A percentile compares a stretch with the other conserved stretches of the same genome.
Conservation (phyloP, 1,284 basidiomycete genomes). For the Rhodotorula sp. region DNA sequence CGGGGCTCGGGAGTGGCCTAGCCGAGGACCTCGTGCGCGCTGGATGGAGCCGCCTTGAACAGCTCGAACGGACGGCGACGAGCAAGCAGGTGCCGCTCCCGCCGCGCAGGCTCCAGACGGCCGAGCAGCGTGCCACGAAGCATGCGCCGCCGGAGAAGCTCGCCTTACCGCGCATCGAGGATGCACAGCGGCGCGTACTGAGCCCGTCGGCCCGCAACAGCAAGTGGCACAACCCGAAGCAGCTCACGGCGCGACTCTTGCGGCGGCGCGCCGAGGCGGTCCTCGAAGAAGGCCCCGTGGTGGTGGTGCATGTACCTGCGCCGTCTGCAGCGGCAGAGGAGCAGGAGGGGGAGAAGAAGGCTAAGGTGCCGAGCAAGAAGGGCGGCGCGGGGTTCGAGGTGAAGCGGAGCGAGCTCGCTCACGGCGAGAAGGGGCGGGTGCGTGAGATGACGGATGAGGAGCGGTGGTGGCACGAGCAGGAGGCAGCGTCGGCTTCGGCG, state of each 20-base stretch:
- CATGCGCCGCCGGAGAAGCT: background rate
- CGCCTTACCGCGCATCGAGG: background rate
- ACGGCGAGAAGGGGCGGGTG: slow-evolving; percentile 9
- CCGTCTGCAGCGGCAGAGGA: background rate
- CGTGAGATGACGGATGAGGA: slow-evolving; percentile 13
- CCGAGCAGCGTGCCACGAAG: background rate
- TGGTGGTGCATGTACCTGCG: slow-evolving; percentile 1
- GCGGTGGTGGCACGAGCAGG: slow-evolving; percentile 11
- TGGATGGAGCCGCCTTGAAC: slow-evolving; percentile 7
- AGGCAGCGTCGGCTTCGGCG: background rate
- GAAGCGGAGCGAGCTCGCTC: background rate
- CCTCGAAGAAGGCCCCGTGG: slow-evolving; percentile 25
- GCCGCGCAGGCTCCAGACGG: slow-evolving; percentile 21
- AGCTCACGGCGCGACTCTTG: slow-evolving; percentile 35
- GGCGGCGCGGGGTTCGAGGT: slow-evolving; percentile 5
- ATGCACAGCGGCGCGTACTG: background rate
- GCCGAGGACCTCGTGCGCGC: background rate
- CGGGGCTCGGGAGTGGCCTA: background rate
- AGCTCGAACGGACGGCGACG: slow-evolving; percentile 15
- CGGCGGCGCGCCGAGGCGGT: slow-evolving; percentile 30
- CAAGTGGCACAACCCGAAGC: slow-evolving; percentile 38
- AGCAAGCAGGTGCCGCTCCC: background rate
- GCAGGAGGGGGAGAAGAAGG: background rate
- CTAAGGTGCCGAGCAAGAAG: background rate
- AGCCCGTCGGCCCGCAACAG: slow-evolving; percentile 9